Evolutionary conservation across 768 basidiomycete species (phyloP).

Genomic region (Symmetrospora coprosmae): DNA sequence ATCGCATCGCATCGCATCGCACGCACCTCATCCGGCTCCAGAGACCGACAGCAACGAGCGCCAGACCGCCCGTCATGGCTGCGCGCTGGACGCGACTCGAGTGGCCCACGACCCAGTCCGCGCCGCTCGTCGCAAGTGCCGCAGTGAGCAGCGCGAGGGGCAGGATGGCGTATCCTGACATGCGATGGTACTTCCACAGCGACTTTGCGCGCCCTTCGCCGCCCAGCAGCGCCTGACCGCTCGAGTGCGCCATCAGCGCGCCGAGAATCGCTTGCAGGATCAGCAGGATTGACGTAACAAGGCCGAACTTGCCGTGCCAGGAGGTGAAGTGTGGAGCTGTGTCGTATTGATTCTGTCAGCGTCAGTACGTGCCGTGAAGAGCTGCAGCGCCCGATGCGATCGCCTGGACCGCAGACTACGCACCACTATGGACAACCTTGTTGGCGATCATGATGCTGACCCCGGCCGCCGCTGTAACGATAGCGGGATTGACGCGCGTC

Average conservation of each 20-base stretch:
- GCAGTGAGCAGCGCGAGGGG: conserved; percentile 23
- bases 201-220: conserved; percentile 20
- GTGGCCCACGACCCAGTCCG: conserved; percentile 25
- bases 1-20: background rate
- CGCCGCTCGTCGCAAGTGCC: conserved; percentile 19
- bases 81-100: background rate
- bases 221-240: conserved; percentile 20
- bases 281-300: conserved; percentile 20
- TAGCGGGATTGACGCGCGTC: background rate
- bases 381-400: background rate
- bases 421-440: conserved; percentile 27
- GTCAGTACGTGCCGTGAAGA: too few relatives aligned
- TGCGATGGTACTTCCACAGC: conserved; percentile 31
- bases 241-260: conserved; percentile 24
- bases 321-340: conserved; percentile 27
- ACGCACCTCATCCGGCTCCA: conserved; percentile 20
- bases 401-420: background rate
- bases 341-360: too few relatives aligned
- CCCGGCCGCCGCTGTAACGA: conserved; percentile 22
- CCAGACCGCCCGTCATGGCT: conserved; percentile 13
- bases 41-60: background rate
- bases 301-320: conserved; percentile 26
- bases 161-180: conserved; percentile 28
- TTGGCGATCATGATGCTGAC: conserved; percentile 27
- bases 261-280: conserved; percentile 22